Percentiles rank a stretch among this genome's conserved stretches.
phyloP scores from a whole-genome alignment of 129 eudicot genomes.

The Kitagawia praeruptora region DNA sequence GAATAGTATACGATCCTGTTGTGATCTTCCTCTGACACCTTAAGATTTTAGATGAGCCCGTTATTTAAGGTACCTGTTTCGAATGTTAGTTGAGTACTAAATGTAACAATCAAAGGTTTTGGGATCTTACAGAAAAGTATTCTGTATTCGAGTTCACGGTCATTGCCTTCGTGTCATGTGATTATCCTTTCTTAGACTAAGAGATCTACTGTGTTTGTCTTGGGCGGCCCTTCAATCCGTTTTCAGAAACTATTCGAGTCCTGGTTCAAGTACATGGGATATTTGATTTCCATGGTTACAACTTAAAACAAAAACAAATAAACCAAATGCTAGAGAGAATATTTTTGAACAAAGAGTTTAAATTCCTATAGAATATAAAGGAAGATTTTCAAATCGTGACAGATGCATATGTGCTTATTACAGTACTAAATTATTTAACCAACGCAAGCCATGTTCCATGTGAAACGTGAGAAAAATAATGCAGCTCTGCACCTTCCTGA shows the following conservation, averaged over 20 bases:
- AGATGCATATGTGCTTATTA: background rate
- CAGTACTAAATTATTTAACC: background rate
- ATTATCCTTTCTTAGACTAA: background rate
- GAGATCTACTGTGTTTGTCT: background rate
- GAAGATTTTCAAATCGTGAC: background rate
- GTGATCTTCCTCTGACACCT: too few species aligned
- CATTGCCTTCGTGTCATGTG: background rate
- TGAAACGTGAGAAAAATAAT: background rate
- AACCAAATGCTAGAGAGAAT: background rate
- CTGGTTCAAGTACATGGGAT: background rate
- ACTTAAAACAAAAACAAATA: background rate
- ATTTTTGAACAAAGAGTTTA: too few species aligned
- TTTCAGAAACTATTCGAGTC: background rate
- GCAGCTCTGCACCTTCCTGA: background rate
- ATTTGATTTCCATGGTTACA: background rate
- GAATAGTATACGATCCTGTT: too few species aligned
- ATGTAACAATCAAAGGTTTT: background rate
- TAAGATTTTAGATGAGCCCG: too few species aligned
- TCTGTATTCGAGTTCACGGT: background rate
- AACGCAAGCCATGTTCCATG: background rate
- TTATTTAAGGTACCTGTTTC: too few species aligned
- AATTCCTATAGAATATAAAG: background rate
- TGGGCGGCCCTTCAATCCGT: background rate
- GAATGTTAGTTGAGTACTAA: background rate
- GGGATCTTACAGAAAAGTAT: background rate